Evolutionary conservation across 371 early-diverging fungal species (phyloP), one percentile per base, ranked within the genome.

Genomic region (Circinella umbellata): DNA sequence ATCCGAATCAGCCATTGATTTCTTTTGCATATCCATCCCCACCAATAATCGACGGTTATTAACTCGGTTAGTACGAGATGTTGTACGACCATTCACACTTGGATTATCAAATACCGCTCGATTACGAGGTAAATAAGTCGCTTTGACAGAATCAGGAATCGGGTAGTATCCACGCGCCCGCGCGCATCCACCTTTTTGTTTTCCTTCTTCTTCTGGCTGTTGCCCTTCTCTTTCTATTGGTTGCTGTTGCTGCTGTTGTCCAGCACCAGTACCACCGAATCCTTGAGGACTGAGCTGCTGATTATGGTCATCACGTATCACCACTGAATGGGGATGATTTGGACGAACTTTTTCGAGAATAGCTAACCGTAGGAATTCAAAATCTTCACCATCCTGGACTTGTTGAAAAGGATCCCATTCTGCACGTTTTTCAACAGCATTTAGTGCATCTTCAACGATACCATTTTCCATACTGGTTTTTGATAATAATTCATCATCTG

Each of bases 121-220:
- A 20, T 83, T 83, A 34, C 83, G 81, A 4, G 87, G 87, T 37
- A 90, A 69, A 67, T 91, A 91, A 4, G 82, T 85, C 14, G 87
- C 83, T 74, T 96, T 95, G 63, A 83, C 85, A 27, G 80, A 75
- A 11, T 88, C 88, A 0, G 92, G 82, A 27, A 95, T 90, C 57
- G 75, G 73, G 72, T 91, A 88, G 74, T 84, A 88, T 8, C 92
- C 90, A 73, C 95, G 88, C 0, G 94, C 92, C 46, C 97, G 89
- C 8, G 96, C 97, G 53, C 90, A 86, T 15, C 96, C 96, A 0
- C 92, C 91, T 46, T 80, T 61, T 36, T 15, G 39, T 54, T 68
- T 62, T 14, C n/a, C 51, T 13, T 5, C 17, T 51, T 51, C 51
- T 51, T 14, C 14, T 51, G 2, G 51, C 15, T 11, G 9, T 47